A percentile compares a stretch with the other conserved stretches of the same genome.
phyloP scores from a whole-genome alignment of 2,329 filamentous ascomycete genomes.

The Alternaria triticina region DNA sequence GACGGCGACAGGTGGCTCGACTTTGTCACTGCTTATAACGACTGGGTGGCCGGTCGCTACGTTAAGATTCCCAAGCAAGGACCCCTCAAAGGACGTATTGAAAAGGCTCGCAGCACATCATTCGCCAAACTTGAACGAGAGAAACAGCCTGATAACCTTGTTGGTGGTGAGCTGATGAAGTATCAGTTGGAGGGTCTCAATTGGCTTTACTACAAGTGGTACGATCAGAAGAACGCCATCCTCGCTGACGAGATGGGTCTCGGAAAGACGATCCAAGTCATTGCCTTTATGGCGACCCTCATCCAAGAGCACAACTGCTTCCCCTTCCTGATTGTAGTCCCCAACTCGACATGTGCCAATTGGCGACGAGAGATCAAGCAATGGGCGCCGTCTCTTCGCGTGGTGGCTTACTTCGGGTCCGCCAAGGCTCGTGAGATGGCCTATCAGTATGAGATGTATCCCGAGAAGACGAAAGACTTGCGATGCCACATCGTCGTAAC shows the following conservation, averaged over 20 bases:
- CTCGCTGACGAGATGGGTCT: constrained; percentile 98
- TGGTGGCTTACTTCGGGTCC: constrained; percentile 92
- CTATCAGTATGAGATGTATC: constrained; percentile 84
- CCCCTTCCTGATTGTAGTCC: constrained; percentile 91
- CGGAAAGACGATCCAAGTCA: constrained; percentile 94
- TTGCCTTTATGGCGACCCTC: constrained; percentile 78
- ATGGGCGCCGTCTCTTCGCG: constrained; percentile 84
- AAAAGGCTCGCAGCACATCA: constrained; percentile 67
- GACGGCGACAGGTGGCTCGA: constrained; percentile 76
- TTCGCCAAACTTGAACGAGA: constrained; percentile 74
- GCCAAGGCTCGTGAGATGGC: constrained; percentile 76
- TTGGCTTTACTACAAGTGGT: constrained; percentile 93
- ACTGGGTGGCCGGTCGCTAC: constrained; percentile 82
- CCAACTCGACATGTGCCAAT: constrained; percentile 95
- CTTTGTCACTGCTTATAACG: constrained; percentile 82
- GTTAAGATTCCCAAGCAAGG: constrained; percentile 64
- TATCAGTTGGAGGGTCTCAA: constrained; percentile 95
- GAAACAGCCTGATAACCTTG: constrained; percentile 74
- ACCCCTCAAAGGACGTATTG: constrained; percentile 71
- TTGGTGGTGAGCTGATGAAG: constrained; percentile 83
- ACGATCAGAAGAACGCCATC: constrained; percentile 81
- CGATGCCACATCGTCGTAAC: constrained; percentile 92
- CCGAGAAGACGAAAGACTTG: constrained; percentile 67
- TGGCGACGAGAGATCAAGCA: constrained; percentile 96
- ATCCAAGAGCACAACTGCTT: constrained; percentile 71